phyloP scores from a whole-genome alignment of 495 filamentous ascomycete genomes.

The Penicillium robsamsonii region DNA sequence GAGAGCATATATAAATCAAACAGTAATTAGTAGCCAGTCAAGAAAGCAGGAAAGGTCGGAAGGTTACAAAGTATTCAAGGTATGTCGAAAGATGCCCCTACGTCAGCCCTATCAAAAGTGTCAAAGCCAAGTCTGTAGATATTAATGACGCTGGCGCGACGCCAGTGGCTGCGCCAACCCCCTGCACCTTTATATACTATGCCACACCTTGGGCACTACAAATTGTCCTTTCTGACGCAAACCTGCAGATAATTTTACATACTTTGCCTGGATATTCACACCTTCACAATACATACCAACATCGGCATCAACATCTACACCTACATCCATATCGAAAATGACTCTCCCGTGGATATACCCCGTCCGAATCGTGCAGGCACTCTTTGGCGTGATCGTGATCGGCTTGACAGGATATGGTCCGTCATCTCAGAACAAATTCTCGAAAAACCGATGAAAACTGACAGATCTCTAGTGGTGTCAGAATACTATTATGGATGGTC shows the following conservation, averaged over 20 bases:
- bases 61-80: not conserved
- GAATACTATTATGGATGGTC: constrained; percentile 29
- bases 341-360: constrained; percentile 53
- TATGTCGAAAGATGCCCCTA: not conserved
- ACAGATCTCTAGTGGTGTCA: constrained; percentile 27
- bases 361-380: constrained; percentile 59
- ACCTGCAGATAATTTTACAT: not conserved
- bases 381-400: constrained; percentile 70
- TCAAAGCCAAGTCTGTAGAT: constrained; percentile 10
- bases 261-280: constrained; percentile 1
- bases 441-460: constrained; percentile 13
- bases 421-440: constrained; percentile 19
- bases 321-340: constrained; percentile 22
- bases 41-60: not conserved
- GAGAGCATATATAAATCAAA: not conserved
- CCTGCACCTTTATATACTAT: constrained; percentile 7
- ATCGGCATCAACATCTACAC: not conserved
- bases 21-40: not conserved
- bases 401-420: constrained; percentile 70
- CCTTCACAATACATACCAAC: not conserved
- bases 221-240: constrained; percentile 1
- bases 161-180: constrained; percentile 23
- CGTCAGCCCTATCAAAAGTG: constrained; percentile 17
- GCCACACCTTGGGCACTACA: not conserved
- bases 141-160: constrained; percentile 27